These are phyloP conservation scores for Luffa acutangula DNA, from an alignment of 306 rosid species.

Conservation along the genomic window DNA sequence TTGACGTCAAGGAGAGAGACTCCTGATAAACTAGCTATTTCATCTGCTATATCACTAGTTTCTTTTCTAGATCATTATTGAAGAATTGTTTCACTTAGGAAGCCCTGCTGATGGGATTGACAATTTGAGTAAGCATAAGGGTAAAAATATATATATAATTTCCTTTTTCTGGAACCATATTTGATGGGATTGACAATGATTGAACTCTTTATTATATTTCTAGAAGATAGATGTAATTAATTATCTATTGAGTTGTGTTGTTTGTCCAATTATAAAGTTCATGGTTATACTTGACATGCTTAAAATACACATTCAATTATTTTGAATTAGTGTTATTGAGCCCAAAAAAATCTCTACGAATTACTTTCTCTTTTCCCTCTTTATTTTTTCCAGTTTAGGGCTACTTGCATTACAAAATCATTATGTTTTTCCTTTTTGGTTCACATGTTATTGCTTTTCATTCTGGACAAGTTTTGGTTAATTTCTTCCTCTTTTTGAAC, in stretches of 20 bases:
- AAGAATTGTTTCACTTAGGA: background rate
- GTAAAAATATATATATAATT: no score
- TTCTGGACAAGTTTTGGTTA: no score
- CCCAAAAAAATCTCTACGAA: no score
- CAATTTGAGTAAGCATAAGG: background rate
- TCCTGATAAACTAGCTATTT: conserved; percentile 32
- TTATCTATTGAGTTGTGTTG: background rate
- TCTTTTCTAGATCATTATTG: conserved; percentile 18
- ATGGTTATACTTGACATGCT: background rate
- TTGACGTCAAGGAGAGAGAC: conserved; percentile 24
- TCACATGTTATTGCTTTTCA: no score
- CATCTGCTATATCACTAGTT: conserved; percentile 34
- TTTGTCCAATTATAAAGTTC: no score
- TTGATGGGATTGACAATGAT: background rate
- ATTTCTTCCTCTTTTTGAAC: no score
- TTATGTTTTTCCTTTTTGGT: no score
- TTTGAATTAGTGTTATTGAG: no score
- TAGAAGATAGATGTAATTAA: background rate
- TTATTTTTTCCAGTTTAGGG: no score
- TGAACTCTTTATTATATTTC: background rate
- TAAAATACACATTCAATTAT: background rate
- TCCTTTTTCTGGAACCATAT: background rate
- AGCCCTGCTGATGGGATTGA: background rate
- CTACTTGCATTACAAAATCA: no score
- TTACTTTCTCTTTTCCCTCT: no score